Base-by-base conservation (phyloP, 306 rosid genomes). In the Herpetospermum pedunculosum region DNA sequence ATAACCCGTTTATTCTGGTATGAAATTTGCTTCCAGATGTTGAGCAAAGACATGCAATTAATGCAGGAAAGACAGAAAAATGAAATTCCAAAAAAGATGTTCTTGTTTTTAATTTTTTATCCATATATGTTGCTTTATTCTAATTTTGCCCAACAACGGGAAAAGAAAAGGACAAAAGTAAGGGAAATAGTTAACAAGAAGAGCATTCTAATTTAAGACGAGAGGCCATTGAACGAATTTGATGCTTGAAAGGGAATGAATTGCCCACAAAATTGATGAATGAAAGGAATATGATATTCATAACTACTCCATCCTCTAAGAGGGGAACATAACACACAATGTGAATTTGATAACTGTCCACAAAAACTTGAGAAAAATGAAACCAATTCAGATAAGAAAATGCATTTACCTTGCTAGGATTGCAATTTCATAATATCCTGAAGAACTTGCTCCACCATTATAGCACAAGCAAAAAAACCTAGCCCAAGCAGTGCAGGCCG, bases 391-490 rank as follows among this genome's bases (percentile, higher is more conserved):
- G 40, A 44, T 8, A n/a, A 74, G n/a, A 10, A 40, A 3, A 50
- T 26, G 19, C 2, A 8, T 43, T 68, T 32, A 73, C 65, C 73
- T 35, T 58, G 34, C 55, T 70, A 73, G 58, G 70, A 72, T 28
- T 62, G 77, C 43, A 86, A 72, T 63, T 73, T 63, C 71, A 82
- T 77, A 43, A 86, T 76, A 80, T 88, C 87, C 75, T 79, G 90
- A 49, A 90, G 70, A 74, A 91, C 58, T 83, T 88, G 87, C 75
- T 85, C 90, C 29, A 75, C 78, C 73, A 87, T 80, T 19, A 91
- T 78, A 69, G 80, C 89, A 68, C 84, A 85, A 19, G 89, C 88
- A 74, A 88, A 80, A 44, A 87, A 78, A 72, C 86, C 89, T 63
- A 80, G 82, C 68, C 85, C 79, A 70, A 87, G 49, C 41, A 88